phyloP scores from a whole-genome alignment of 805 yeast genomes.

The Metschnikowia henanensis region DNA sequence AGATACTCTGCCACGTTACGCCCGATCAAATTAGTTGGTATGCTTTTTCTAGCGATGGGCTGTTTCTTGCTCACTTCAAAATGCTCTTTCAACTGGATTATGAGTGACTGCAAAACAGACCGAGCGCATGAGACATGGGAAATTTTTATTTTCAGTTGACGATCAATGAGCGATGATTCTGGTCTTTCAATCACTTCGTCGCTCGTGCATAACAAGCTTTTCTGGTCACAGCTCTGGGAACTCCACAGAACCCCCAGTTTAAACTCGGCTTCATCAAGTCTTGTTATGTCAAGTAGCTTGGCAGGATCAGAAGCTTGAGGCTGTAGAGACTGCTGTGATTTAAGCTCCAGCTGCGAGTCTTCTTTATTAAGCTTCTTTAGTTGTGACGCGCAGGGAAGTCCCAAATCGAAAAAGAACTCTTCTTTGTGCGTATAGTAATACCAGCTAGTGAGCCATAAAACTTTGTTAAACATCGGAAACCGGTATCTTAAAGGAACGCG shows the following conservation, averaged over 20 bases:
- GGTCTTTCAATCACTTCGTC: too few relatives aligned
- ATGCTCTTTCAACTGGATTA: constrained; percentile 31
- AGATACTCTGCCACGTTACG: constrained; percentile 25
- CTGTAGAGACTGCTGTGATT: background rate
- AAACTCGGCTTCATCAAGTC: too few relatives aligned
- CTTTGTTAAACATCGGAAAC: constrained; percentile 72
- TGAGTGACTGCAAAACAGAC: constrained; percentile 15
- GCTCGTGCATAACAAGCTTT: too few relatives aligned
- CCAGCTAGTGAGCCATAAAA: constrained; percentile 67
- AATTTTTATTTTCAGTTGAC: background rate
- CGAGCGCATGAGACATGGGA: background rate
- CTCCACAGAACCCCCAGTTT: too few relatives aligned
- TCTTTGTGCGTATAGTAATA: constrained; percentile 29
- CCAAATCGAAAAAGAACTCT: constrained; percentile 20
- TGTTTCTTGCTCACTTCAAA: constrained; percentile 33
- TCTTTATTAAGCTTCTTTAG: background rate
- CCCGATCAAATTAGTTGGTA: constrained; percentile 34
- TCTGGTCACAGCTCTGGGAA: too few relatives aligned
- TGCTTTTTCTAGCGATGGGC: constrained; percentile 31
- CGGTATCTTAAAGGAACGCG: constrained; percentile 74
- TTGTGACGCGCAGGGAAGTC: background rate
- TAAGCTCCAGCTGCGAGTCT: background rate
- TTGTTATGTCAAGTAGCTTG: too few relatives aligned
- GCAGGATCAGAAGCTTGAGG: background rate
- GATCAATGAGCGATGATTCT: background rate